Base-by-base conservation (phyloP, 192 early-diverging fungal genomes). In the Chytriomyces confervae region DNA sequence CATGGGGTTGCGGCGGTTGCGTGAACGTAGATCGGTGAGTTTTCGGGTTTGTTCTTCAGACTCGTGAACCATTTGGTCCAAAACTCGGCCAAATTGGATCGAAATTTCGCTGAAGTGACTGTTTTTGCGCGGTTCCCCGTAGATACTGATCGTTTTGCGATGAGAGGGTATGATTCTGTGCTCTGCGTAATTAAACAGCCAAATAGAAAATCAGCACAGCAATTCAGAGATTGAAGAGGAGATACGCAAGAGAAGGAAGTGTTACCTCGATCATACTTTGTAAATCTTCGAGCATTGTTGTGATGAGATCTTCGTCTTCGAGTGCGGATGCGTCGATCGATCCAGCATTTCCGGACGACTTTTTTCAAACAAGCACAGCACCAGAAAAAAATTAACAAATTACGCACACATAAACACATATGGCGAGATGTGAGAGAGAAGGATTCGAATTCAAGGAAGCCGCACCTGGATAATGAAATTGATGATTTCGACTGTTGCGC, bases 1-100 rank as follows among this genome's bases (percentile, higher is more conserved):
- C 76, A 66, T 57, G 20, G 50, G 45, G 53, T 62, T 27, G 60
- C 13, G 8, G 47, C 45, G 23, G 16, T 61, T 8, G 50, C 23
- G 49, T 18, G 7, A 3, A 61, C 62, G 20, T 50, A 63, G 2
- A 74, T 60, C 1, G 72, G 72, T 18, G 61, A 63, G 61, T 74
- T 45, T 47, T 43, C 50, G 36, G 72, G 72, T 88, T 91, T 11
- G 53, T 62, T 66, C 50, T 67, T 64, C 20, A 65, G 57, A 16
- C 83, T 63, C 45, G 66, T 60, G 43, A 50, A 51, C 20, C 83
- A 66, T 81, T 81, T 86, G 29, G 80, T 76, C 87, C 86, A 89
- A 80, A 97, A 96, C 64, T 90, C 87, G 57, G 92, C 62, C 20
- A 94, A 84, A 74, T 88, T 87, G 57, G 87, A 86, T 23, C 88